These are phyloP conservation scores for Coemansia sp. DNA, from an alignment of 192 early-diverging fungal species.

Conservation along the genomic window DNA sequence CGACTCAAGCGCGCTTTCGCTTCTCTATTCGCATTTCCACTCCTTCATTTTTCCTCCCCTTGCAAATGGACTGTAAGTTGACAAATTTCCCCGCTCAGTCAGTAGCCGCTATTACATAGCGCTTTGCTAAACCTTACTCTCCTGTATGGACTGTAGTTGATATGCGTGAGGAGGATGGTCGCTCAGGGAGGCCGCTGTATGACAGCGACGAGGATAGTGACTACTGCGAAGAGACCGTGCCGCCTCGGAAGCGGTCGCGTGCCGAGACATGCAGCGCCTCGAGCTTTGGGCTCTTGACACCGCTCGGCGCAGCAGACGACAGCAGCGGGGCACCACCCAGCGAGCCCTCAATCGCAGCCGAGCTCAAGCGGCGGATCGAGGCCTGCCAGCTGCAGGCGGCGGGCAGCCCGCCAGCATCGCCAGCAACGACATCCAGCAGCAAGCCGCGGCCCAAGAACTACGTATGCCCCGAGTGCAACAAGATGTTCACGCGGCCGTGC, in stretches of 20 bases:
- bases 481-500: slow-evolving; percentile 27
- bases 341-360: background rate
- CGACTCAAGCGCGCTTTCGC: no score
- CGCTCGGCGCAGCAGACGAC: background rate
- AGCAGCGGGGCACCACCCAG: background rate
- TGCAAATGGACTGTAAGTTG: background rate
- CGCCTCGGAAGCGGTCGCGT: background rate
- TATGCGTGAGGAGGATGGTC: background rate
- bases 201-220: background rate
- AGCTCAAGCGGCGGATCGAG: slow-evolving; percentile 5
- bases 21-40: no score
- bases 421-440: background rate
- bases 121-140: background rate
- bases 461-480: slow-evolving; percentile 24
- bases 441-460: slow-evolving; percentile 20
- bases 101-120: no score
- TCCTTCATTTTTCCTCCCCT: no score
- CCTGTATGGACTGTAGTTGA: background rate
- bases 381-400: background rate
- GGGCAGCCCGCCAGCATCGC: background rate
- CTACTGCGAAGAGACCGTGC: no score
- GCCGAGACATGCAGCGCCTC: background rate
- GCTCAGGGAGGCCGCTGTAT: background rate
- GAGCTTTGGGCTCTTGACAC: slow-evolving; percentile 12
- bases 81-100: no score